Evolutionary conservation across 768 basidiomycete genomes (phyloP), one percentile per base, ranked within the genome.

Genomic region (Chalciporus chontae): DNA sequence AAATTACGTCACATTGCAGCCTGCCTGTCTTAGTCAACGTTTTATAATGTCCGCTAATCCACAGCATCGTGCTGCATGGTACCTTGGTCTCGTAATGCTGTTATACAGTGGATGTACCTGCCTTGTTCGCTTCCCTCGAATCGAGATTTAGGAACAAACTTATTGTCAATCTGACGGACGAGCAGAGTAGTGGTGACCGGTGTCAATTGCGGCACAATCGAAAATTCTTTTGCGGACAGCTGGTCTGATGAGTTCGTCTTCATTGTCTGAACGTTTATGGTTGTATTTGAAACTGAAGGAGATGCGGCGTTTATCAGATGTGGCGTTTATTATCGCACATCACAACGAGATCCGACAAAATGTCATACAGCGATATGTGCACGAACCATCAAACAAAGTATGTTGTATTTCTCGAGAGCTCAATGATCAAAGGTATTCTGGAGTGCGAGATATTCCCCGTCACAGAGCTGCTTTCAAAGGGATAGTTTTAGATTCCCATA

Each of bases 401-500:
- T 21, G 21, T 21, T 21, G n/a, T n/a, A n/a, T n/a, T 34, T 34
- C 2, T n/a, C 8, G 32, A 34, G 34, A 36, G 29, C 26, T 26
- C 26, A 7, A 26, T 36, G 5, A 36, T 36, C 46, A 36, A 34
- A n/a, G 45, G 34, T 39, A 38, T 27, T 15, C 19, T 10, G 13
- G 11, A 8, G 11, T 14, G 18, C n/a, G 18, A 43, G 46, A 50
- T 38, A 29, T 37, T 17, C 17, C 10, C 24, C 17, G 47, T 55
- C 39, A 62, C 26, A 54, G 21, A 9, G 51, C 53, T 6, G 51
- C 55, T 37, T 47, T 55, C 23, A 45, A 36, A 24, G 50, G 26
- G 17, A 24, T 23, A 11, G 14, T 5, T 13, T 48, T 24, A 31
- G 53, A 27, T 29, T 76, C 76, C 84, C 84, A 85, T 45, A 81